Percentiles rank a stretch among this genome's conserved stretches.
Evolutionary conservation across 495 filamentous ascomycete species (phyloP).

Genomic region (Talaromyces ruber): DNA sequence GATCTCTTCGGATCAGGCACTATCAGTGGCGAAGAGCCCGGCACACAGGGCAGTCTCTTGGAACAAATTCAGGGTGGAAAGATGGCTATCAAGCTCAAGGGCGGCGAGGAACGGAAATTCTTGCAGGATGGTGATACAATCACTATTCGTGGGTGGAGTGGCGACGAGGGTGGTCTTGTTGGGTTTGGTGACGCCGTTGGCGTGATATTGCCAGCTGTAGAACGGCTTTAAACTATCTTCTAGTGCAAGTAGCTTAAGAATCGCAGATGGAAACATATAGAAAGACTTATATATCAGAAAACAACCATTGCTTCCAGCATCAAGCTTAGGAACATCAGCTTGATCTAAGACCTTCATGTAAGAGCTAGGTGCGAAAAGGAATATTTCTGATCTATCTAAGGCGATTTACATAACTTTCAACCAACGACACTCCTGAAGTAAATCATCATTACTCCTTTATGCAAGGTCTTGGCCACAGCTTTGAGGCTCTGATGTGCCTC

Average conservation of each 20-base stretch:
- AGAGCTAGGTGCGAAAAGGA: not conserved
- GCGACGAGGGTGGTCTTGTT: constrained; percentile 48
- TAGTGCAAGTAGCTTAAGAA: not conserved
- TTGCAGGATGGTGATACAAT: constrained; percentile 80
- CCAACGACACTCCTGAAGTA: constrained; percentile 33
- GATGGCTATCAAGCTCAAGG: constrained; percentile 53
- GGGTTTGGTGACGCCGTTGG: constrained; percentile 69
- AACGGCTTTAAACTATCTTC: not conserved
- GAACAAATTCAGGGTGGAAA: constrained; percentile 68
- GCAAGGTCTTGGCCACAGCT: constrained; percentile 23
- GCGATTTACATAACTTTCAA: not conserved
- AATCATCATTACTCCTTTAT: constrained; percentile 38
- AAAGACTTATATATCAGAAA: not conserved
- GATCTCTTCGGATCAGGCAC: constrained; percentile 87
- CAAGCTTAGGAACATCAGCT: not conserved
- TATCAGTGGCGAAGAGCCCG: constrained; percentile 63
- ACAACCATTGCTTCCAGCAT: not conserved
- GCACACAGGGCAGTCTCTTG: constrained; percentile 63
- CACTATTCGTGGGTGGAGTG: constrained; percentile 59
- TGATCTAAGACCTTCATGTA: not conserved
- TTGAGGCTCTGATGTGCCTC: constrained; percentile 54
- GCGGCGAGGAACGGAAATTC: constrained; percentile 64
- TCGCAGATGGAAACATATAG: not conserved
- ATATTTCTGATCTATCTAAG: not conserved
- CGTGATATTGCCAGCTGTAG: constrained; percentile 37